Evolutionary conservation across 2,329 filamentous ascomycete species (phyloP).

Genomic region (Thelonectria blattea): DNA sequence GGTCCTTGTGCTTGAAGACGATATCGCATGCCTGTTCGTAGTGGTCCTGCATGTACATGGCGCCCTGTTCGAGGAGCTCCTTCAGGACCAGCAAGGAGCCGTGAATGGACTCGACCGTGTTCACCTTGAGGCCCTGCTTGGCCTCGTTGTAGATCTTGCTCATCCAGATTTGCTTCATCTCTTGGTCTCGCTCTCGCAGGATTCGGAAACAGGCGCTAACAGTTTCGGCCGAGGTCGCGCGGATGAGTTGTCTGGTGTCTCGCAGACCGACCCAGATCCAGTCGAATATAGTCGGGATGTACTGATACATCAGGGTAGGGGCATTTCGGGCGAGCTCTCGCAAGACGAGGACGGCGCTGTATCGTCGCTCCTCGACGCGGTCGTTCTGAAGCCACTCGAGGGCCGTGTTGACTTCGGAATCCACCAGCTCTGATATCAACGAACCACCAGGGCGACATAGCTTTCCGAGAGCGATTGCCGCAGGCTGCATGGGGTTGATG

Average conservation of each 20-base stretch:
- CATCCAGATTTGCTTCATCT: conserved; percentile 88
- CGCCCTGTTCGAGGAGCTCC: conserved; percentile 90
- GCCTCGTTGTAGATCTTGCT: conserved; percentile 88
- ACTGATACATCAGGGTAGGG: conserved; percentile 93
- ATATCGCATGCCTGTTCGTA: conserved; percentile 94
- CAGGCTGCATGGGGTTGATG: conserved; percentile 86
- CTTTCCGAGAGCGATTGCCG: conserved; percentile 86
- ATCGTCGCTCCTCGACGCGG: conserved; percentile 88
- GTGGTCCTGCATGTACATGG: conserved; percentile 98
- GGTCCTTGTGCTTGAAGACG: conserved; percentile 89
- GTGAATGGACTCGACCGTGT: conserved; percentile 86
- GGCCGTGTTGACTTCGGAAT: conserved; percentile 95
- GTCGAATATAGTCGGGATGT: conserved; percentile 93
- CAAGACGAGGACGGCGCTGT: conserved; percentile 89
- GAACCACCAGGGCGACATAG: conserved; percentile 92
- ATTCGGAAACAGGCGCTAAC: conserved; percentile 96
- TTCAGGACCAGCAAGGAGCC: conserved; percentile 93
- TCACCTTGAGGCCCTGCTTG: conserved; percentile 76
- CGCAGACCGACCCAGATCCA: conserved; percentile 94
- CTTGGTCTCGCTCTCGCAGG: conserved; percentile 88
- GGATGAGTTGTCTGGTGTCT: conserved; percentile 88
- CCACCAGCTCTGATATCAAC: conserved; percentile 92
- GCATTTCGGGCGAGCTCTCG: conserved; percentile 91
- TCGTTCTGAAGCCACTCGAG: conserved; percentile 97
- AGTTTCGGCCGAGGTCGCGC: conserved; percentile 89